phyloP scores from a whole-genome alignment of 768 basidiomycete genomes.

The Russula earlei region DNA sequence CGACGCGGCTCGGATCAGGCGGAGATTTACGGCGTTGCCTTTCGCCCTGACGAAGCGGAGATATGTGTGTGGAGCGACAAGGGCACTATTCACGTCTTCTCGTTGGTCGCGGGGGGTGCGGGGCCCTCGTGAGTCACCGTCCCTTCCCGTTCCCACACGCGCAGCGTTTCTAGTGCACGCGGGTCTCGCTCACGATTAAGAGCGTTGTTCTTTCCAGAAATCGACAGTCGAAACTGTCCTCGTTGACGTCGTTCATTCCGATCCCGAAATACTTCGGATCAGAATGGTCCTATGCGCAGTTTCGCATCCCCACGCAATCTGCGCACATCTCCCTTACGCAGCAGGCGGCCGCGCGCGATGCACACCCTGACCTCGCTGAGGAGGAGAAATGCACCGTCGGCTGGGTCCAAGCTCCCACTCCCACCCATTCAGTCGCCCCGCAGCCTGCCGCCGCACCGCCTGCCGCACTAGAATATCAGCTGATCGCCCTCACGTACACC shows the following conservation, averaged over 20 bases:
- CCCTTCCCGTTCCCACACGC: background rate
- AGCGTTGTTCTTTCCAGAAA: constrained; percentile 41
- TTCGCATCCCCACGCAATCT: constrained; percentile 77
- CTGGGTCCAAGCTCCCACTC: constrained; percentile 58
- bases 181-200: background rate
- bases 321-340: constrained; percentile 74
- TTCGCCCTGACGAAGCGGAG: constrained; percentile 78
- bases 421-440: background rate
- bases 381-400: constrained; percentile 82
- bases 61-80: constrained; percentile 93
- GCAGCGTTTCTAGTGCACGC: too few species aligned
- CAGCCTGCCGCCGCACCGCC: constrained; percentile 26
- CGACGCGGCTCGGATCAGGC: constrained; percentile 84
- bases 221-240: constrained; percentile 75
- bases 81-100: constrained; percentile 87
- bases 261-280: constrained; percentile 88
- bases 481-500: constrained; percentile 76
- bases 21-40: constrained; percentile 83
- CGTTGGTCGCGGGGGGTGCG: constrained; percentile 44
- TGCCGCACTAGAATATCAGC: constrained; percentile 47
- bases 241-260: constrained; percentile 69
- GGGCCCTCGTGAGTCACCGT: constrained; percentile 49
- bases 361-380: constrained; percentile 53
- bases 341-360: constrained; percentile 40
- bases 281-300: constrained; percentile 95